These are phyloP conservation scores for Colletotrichum orchidophilum DNA, from an alignment of 2,329 filamentous ascomycete genomes.

Conservation along the genomic window DNA sequence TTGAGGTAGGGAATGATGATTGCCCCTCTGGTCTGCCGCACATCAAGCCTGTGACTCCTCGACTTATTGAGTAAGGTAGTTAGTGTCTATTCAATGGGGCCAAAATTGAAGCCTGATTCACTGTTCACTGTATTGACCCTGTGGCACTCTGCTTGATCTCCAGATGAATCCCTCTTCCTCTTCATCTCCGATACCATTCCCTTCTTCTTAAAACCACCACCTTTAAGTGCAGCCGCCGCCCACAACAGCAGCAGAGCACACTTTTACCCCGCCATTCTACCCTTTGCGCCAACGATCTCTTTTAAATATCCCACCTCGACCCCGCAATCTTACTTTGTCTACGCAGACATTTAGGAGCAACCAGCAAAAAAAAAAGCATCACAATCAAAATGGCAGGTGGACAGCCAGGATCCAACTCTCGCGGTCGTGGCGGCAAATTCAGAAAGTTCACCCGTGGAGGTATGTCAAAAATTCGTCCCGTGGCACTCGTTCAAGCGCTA, in stretches of 20 bases:
- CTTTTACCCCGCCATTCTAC: slow-evolving; percentile 27
- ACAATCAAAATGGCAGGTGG: slow-evolving; percentile 56
- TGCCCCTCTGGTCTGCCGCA: slow-evolving; percentile 9
- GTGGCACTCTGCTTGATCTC: not conserved
- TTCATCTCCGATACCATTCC: not conserved
- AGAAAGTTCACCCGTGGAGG: slow-evolving; percentile 93
- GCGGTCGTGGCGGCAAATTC: slow-evolving; percentile 92
- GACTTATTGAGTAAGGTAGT: not conserved
- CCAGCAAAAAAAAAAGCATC: slow-evolving; percentile 23
- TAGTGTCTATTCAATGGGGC: not conserved
- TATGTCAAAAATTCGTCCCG: slow-evolving; percentile 51
- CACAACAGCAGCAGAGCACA: slow-evolving; percentile 9
- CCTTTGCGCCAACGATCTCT: slow-evolving; percentile 2
- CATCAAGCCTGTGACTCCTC: slow-evolving; percentile 15
- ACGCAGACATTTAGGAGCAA: not conserved
- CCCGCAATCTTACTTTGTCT: slow-evolving; percentile 32
- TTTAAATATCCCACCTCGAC: slow-evolving; percentile 32
- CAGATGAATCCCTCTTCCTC: not conserved
- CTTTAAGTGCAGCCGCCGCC: slow-evolving; percentile 16
- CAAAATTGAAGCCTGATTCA: not conserved
- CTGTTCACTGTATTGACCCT: not conserved
- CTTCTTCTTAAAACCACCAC: not conserved
- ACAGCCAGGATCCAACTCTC: slow-evolving; percentile 60
- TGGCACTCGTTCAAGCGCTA: slow-evolving; percentile 21
- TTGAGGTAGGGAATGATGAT: slow-evolving; percentile 4